Evolutionary conservation across 1,284 basidiomycete genomes (phyloP).

Genomic region (Trichosporon ovoides): DNA sequence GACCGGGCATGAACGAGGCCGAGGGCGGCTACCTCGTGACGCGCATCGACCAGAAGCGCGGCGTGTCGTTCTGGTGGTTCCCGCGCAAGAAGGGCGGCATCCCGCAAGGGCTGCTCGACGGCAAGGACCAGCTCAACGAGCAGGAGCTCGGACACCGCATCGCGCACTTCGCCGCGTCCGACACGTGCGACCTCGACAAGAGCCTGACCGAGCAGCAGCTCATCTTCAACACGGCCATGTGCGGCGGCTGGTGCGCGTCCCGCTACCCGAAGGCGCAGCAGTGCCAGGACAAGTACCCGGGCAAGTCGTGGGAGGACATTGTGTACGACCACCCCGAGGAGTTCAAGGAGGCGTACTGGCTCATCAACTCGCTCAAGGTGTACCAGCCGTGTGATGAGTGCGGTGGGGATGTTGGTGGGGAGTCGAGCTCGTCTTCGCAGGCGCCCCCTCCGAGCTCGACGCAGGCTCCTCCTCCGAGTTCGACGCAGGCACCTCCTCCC

Average conservation of each 20-base stretch:
- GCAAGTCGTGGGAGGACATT: slow-evolving; percentile 7
- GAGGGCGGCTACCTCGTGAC: slow-evolving; percentile 59
- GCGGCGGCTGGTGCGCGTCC: slow-evolving; percentile 40
- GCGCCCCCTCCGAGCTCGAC: not conserved
- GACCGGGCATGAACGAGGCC: slow-evolving; percentile 44
- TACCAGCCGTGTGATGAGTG: not conserved
- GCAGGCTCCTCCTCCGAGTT: not conserved
- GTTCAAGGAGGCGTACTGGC: slow-evolving; percentile 61
- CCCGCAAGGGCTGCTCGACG: slow-evolving; percentile 3
- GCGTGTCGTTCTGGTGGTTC: slow-evolving; percentile 14
- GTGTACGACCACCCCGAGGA: slow-evolving; percentile 52
- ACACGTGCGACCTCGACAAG: not conserved
- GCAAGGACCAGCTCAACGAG: slow-evolving; percentile 6
- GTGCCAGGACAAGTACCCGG: slow-evolving; percentile 1
- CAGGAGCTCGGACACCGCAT: slow-evolving; percentile 4
- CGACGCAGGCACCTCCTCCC: too few relatives aligned
- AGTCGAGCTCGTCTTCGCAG: not conserved
- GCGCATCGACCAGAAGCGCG: slow-evolving; percentile 26
- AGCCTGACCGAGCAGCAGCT: slow-evolving; percentile 10
- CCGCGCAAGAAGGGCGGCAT: slow-evolving; percentile 7
- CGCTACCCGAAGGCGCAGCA: not conserved
- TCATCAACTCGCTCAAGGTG: slow-evolving; percentile 49
- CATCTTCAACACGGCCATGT: slow-evolving; percentile 46
- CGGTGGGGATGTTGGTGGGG: not conserved
- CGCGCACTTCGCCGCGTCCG: slow-evolving; percentile 18